Percentiles rank a stretch among this genome's conserved stretches.
phyloP scores from a whole-genome alignment of 2,329 filamentous ascomycete genomes.

The Penicillium sp. region DNA sequence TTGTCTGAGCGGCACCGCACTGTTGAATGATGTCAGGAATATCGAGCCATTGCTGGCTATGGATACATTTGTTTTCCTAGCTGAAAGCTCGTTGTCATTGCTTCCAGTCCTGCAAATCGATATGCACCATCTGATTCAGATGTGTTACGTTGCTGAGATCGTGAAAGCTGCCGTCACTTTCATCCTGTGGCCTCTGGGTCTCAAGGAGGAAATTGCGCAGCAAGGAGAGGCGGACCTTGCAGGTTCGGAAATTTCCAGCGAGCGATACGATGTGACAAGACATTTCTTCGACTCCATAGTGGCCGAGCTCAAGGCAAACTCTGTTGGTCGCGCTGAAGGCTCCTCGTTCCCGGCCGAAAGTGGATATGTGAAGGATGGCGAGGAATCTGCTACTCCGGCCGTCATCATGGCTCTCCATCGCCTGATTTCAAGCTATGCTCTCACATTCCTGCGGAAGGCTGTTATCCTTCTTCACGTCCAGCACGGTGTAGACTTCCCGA shows the following conservation, averaged over 20 bases:
- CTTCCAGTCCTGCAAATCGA: constrained; percentile 67
- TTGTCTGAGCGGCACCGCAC: constrained; percentile 32
- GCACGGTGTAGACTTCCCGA: constrained; percentile 83
- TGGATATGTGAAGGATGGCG: constrained; percentile 39
- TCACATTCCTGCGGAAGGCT: constrained; percentile 85
- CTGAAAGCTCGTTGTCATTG: constrained; percentile 72
- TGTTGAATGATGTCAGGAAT: constrained; percentile 36
- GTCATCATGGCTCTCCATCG: constrained; percentile 35
- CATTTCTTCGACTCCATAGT: constrained; percentile 42
- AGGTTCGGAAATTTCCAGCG: constrained; percentile 28
- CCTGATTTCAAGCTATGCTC: constrained; percentile 72
- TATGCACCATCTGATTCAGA: constrained; percentile 72
- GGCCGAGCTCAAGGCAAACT: constrained; percentile 36
- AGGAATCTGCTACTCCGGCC: constrained; percentile 32
- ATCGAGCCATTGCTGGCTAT: constrained; percentile 40
- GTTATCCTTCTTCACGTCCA: constrained; percentile 81
- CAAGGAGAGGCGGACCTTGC: constrained; percentile 29
- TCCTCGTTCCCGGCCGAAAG: constrained; percentile 37
- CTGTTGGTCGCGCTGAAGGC: constrained; percentile 34
- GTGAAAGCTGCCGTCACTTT: constrained; percentile 71
- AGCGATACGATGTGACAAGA: constrained; percentile 28
- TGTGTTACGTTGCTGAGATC: constrained; percentile 90
- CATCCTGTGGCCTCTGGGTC: constrained; percentile 38
- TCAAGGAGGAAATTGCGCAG: constrained; percentile 35
- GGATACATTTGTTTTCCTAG: constrained; percentile 61